A percentile compares a stretch with the other conserved stretches of the same genome.
Evolutionary conservation across 352 stramenopile species (phyloP).

Genomic region (Hyaloperonospora brassicae): DNA sequence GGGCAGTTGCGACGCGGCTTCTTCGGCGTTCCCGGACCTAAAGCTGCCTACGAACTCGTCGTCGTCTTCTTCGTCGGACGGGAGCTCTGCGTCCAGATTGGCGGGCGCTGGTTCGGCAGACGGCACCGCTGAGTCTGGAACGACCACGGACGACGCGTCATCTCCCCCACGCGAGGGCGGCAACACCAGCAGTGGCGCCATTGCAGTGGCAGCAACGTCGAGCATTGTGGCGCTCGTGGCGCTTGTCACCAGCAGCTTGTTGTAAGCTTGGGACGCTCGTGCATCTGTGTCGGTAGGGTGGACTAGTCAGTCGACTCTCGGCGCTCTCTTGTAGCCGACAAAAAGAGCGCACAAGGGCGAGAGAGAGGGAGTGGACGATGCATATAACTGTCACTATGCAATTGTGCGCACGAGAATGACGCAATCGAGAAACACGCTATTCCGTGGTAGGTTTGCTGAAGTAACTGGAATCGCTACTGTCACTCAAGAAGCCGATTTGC

Average conservation of each 20-base stretch:
- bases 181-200: constrained; percentile 14
- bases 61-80: constrained; percentile 11
- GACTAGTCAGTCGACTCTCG: no score
- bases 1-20: constrained; percentile 27
- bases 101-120: constrained; percentile 5
- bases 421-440: no score
- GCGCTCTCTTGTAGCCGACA: no score
- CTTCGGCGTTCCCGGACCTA: constrained; percentile 43
- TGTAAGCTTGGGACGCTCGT: constrained; percentile 17
- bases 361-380: no score
- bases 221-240: constrained; percentile 19
- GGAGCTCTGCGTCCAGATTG: constrained; percentile 3
- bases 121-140: constrained; percentile 1
- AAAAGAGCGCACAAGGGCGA: no score
- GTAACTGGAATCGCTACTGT: no score
- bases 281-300: no score
- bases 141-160: constrained; percentile 7
- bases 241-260: constrained; percentile 17
- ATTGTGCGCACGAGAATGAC: no score
- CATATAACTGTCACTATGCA: no score
- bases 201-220: constrained; percentile 13
- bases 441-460: no score
- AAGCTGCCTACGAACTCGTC: constrained; percentile 19
- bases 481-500: no score
- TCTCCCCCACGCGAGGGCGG: constrained; percentile 10